phyloP scores from a whole-genome alignment of 2,329 filamentous ascomycete species.

The Emmonsiellopsis sp. region DNA sequence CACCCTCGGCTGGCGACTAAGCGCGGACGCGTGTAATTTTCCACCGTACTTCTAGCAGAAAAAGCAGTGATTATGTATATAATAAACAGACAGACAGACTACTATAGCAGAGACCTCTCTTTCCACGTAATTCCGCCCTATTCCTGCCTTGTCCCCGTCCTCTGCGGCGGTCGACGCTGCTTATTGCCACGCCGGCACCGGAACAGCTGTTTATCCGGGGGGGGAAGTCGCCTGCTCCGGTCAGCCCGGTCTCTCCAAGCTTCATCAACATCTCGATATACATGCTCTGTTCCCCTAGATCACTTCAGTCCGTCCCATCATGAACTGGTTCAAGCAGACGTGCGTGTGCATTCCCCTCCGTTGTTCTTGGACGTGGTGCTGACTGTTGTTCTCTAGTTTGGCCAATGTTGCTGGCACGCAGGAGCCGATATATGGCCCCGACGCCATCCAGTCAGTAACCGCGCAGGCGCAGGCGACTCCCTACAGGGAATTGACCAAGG shows the following conservation, averaged over 20 bases:
- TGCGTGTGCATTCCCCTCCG: conserved; percentile 40
- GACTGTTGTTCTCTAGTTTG: conserved; percentile 34
- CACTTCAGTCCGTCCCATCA: conserved; percentile 49
- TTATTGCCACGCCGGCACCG: neutral
- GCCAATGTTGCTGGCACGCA: conserved; percentile 85
- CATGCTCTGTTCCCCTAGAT: neutral
- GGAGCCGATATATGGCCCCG: conserved; percentile 88
- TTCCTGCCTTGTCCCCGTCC: neutral
- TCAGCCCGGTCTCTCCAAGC: neutral
- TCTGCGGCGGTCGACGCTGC: too few species aligned
- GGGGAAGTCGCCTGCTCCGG: neutral
- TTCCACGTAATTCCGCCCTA: neutral
- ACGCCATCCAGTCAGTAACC: conserved; percentile 77
- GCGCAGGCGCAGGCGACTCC: conserved; percentile 73
- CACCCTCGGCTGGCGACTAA: neutral
- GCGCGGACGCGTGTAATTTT: too few species aligned
- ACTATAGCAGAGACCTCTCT: too few species aligned
- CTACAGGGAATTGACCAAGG: conserved; percentile 68
- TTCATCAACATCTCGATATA: neutral
- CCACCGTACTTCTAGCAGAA: too few species aligned
- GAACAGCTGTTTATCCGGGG: neutral
- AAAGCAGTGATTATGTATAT: too few species aligned
- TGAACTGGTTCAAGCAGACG: conserved; percentile 93
- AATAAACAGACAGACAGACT: too few species aligned
- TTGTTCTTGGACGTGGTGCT: conserved; percentile 10